Base-by-base conservation (phyloP, 108 stramenopile genomes). In the Fistulifera solaris region DNA sequence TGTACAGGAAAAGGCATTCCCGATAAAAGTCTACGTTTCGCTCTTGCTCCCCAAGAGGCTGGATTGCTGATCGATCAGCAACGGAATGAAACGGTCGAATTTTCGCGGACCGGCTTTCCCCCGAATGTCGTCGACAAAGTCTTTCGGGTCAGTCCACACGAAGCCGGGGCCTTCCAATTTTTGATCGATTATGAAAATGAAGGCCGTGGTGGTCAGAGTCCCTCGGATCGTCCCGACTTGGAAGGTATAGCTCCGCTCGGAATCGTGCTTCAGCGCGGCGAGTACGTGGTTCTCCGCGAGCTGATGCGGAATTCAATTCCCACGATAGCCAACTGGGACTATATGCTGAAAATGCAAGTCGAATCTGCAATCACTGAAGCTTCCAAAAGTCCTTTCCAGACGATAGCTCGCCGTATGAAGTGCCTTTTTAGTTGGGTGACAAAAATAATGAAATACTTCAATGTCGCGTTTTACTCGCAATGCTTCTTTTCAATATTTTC, bases 1-100 rank as follows among this genome's bases (percentile, higher is more conserved):
- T 11, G 16, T 1, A 18, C 54, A 28, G 54, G 48, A 57, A 50
- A 1, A 45, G 18, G 35, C 11, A 45, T 17, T 19, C 28, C 70
- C 67, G 76, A 21, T 48, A 27, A 28, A 56, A 58, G 5, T 52
- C 74, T 67, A 17, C 41, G 48, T n/a, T 76, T 79, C 39, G 71
- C 61, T 21, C 52, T 83, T n/a, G 50, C 60, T 0, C 68, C 62
- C 4, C 75, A 77, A 58, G 82, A 83, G 58, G 54, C 75, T 15
- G 82, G 75, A 1, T 59, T 77, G 24, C 42, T 77, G 18, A 21
- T 73, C 5, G 59, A 63, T 18, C 75, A 83, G 27, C 48, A 77
- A 15, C 75, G 76, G 0, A 58, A 52, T 18, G 43, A 68, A 52
- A 28, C 25, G 1, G 69, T 83, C 48, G 75, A 78, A 52, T 53